These are phyloP conservation scores for Rhinocladiella mackenziei DNA, from an alignment of 2,329 filamentous ascomycete genomes.

Conservation along the genomic window DNA sequence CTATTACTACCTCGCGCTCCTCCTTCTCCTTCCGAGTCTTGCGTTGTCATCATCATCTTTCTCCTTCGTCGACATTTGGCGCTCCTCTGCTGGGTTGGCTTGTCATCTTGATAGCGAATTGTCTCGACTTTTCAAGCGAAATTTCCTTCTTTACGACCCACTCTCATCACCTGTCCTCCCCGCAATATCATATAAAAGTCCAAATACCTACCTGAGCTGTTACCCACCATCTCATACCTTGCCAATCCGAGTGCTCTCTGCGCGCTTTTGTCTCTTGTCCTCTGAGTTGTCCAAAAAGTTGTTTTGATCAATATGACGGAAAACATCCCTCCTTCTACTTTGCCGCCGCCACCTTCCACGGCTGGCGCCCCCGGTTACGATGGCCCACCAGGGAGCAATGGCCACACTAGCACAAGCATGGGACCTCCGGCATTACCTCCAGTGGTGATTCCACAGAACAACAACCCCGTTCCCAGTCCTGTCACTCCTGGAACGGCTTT, in stretches of 20 bases:
- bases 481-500: slow-evolving; percentile 78
- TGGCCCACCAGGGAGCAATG: slow-evolving; percentile 66
- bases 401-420: slow-evolving; percentile 56
- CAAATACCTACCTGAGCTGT: slow-evolving; percentile 13
- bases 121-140: slow-evolving; percentile 20
- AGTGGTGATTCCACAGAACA: slow-evolving; percentile 88
- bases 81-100: slow-evolving; percentile 24
- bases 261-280: slow-evolving; percentile 11
- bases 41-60: slow-evolving; percentile 16
- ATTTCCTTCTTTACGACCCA: slow-evolving; percentile 19
- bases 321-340: slow-evolving; percentile 58
- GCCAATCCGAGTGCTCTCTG: slow-evolving; percentile 5
- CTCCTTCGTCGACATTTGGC: slow-evolving; percentile 18
- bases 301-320: slow-evolving; percentile 65
- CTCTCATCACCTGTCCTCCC: slow-evolving; percentile 4
- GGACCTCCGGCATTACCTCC: slow-evolving; percentile 81
- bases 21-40: slow-evolving; percentile 14
- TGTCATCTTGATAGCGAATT: slow-evolving; percentile 27
- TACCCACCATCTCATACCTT: slow-evolving; percentile 8
- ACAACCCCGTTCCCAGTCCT: slow-evolving; percentile 87
- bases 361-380: slow-evolving; percentile 69
- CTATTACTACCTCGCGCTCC: slow-evolving; percentile 6
- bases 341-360: slow-evolving; percentile 63
- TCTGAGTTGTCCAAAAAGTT: slow-evolving; percentile 13
- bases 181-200: slow-evolving; percentile 13